Percentiles rank a stretch among this genome's conserved stretches.
phyloP scores from a whole-genome alignment of 2,329 filamentous ascomycete species.

The Coleophoma eucalyptorum region DNA sequence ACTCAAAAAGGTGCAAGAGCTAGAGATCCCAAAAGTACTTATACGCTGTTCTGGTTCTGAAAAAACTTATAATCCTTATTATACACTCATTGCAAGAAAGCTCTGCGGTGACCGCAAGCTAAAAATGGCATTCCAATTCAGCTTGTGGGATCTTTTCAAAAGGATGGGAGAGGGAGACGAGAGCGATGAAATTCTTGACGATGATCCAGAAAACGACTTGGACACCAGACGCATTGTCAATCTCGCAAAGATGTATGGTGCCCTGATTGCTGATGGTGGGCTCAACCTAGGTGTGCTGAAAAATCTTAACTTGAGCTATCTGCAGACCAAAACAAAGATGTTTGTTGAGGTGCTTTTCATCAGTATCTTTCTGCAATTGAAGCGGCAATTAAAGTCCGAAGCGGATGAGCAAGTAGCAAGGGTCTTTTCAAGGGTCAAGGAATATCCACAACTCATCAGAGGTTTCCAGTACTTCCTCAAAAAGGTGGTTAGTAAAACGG shows the following conservation, averaged over 20 bases:
- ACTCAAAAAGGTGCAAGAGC: conserved; percentile 80
- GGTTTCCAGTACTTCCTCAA: conserved; percentile 78
- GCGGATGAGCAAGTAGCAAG: conserved; percentile 58
- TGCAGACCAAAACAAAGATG: conserved; percentile 70
- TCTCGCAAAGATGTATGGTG: conserved; percentile 62
- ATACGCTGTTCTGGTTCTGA: conserved; percentile 85
- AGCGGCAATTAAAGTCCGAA: conserved; percentile 40
- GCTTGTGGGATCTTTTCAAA: conserved; percentile 82
- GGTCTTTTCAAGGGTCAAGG: conserved; percentile 61
- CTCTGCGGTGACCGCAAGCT: conserved; percentile 73
- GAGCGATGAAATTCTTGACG: conserved; percentile 60
- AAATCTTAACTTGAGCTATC: conserved; percentile 72
- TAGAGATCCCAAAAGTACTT: conserved; percentile 83
- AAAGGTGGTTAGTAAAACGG: conserved; percentile 67
- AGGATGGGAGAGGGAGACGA: conserved; percentile 71
- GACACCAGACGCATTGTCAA: conserved; percentile 60
- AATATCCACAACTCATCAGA: conserved; percentile 63
- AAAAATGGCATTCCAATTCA: conserved; percentile 81
- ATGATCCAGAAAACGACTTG: conserved; percentile 48
- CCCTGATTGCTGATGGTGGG: conserved; percentile 55
- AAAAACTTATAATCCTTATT: conserved; percentile 86
- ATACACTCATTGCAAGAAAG: conserved; percentile 76
- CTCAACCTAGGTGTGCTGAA: conserved; percentile 58
- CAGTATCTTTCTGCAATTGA: conserved; percentile 66
- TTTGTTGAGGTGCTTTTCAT: conserved; percentile 82